Percentiles rank a stretch among this genome's conserved stretches.
These are phyloP conservation scores for Brassica hybrid DNA, from an alignment of 441 rosid species.

Conservation along the genomic window DNA sequence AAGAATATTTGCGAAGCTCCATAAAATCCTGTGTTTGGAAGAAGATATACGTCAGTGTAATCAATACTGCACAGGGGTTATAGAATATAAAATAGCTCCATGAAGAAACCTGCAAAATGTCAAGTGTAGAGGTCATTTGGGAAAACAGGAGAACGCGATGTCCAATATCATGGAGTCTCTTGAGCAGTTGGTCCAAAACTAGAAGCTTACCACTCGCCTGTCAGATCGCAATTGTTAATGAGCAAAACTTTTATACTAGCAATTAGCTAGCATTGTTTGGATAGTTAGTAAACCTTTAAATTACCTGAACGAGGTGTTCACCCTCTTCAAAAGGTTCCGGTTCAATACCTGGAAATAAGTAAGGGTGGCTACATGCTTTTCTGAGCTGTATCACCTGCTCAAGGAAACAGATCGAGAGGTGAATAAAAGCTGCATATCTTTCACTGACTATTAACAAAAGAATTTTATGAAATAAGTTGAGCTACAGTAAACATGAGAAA, in stretches of 20 bases:
- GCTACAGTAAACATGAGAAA: conserved; percentile 4
- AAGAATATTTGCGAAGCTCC: conserved; percentile 79
- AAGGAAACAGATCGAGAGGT: conserved; percentile 20
- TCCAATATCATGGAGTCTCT: conserved; percentile 65
- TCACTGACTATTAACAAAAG: conserved; percentile 1
- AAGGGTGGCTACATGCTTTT: conserved; percentile 96
- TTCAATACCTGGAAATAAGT: conserved; percentile 93
- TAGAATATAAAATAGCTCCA: neutral
- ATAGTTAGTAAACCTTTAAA: conserved; percentile 10
- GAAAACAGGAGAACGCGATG: conserved; percentile 92
- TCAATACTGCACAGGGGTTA: neutral
- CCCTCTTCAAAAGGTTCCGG: conserved; percentile 97
- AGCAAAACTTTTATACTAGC: neutral
- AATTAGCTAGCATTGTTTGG: conserved; percentile 12
- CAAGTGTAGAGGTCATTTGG: conserved; percentile 93
- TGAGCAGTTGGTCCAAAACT: conserved; percentile 73
- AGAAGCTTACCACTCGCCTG: conserved; percentile 92
- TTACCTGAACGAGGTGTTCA: conserved; percentile 92
- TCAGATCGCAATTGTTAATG: conserved; percentile 24
- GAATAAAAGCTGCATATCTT: neutral
- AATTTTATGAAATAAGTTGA: conserved; percentile 5
- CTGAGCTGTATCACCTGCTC: conserved; percentile 82
- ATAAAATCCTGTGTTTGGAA: conserved; percentile 65
- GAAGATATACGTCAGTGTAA: conserved; percentile 11
- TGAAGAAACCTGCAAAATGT: conserved; percentile 76